These are phyloP conservation scores for Brettanomyces bruxellensis DNA, from an alignment of 805 yeast genomes.

Conservation along the genomic window DNA sequence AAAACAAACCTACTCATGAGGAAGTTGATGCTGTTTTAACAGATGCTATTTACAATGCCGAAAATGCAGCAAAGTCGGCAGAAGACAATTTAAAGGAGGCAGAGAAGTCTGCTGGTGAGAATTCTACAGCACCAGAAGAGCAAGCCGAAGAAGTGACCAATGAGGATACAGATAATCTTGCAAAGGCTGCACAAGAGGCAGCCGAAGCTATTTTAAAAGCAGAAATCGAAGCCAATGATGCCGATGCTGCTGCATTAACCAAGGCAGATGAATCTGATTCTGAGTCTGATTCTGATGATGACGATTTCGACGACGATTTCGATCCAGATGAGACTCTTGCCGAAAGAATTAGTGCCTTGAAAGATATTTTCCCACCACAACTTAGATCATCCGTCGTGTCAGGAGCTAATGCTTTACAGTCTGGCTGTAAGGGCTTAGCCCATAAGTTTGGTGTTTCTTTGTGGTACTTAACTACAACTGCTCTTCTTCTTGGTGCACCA, in stretches of 20 bases:
- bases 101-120: neutral
- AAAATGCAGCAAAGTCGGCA: conserved; percentile 13
- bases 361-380: conserved; percentile 84
- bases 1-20: neutral
- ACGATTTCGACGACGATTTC: conserved; percentile 66
- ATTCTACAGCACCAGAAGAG: neutral
- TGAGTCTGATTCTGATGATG: conserved; percentile 39
- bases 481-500: conserved; percentile 86
- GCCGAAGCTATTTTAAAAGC: conserved; percentile 11
- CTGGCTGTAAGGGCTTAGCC: conserved; percentile 38
- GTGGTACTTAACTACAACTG: conserved; percentile 81
- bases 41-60: conserved; percentile 3
- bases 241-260: conserved; percentile 21
- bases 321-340: conserved; percentile 66
- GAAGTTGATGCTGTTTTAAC: conserved; percentile 3
- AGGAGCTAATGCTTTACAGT: conserved; percentile 23
- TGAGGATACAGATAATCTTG: neutral
- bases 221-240: conserved; percentile 26
- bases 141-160: neutral
- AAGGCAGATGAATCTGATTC: conserved; percentile 20
- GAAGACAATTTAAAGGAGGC: neutral
- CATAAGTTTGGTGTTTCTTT: conserved; percentile 63
- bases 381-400: conserved; percentile 48
- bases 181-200: conserved; percentile 3
- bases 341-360: conserved; percentile 86